These are phyloP conservation scores for Chenopodium suecicum DNA, from an alignment of 148 eudicot genomes.

Conservation along the genomic window DNA sequence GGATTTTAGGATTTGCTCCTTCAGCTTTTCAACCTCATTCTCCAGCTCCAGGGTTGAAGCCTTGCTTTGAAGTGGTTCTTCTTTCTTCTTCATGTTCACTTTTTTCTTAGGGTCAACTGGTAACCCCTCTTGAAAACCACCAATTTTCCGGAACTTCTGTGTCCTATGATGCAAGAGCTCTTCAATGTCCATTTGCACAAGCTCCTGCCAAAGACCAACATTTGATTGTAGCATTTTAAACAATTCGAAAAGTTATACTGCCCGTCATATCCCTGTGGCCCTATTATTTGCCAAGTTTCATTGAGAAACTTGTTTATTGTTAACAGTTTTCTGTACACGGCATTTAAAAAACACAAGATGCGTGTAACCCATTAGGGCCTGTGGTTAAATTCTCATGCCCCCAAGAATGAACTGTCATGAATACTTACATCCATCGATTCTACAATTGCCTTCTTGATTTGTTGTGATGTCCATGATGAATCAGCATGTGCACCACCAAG, in stretches of 20 bases:
- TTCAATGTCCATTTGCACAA: conserved; percentile 59
- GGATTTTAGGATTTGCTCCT: conserved; percentile 59
- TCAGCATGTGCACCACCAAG: conserved; percentile 92
- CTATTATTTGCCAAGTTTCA: background rate
- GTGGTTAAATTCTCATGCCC: background rate
- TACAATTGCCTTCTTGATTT: conserved; percentile 62
- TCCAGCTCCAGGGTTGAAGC: conserved; percentile 51
- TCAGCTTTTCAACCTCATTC: conserved; percentile 68
- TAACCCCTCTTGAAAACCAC: conserved; percentile 62
- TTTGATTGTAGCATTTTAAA: background rate
- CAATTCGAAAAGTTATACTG: too few relatives aligned
- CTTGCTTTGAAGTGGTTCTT: conserved; percentile 45
- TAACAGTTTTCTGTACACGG: too few relatives aligned
- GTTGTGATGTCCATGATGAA: conserved; percentile 84
- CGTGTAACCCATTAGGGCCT: too few relatives aligned
- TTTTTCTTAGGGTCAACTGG: conserved; percentile 60
- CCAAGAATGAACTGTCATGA: background rate
- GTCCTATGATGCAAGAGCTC: conserved; percentile 63
- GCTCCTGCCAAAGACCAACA: conserved; percentile 54
- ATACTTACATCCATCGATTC: conserved; percentile 84
- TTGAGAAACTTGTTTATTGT: background rate
- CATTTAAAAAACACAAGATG: too few relatives aligned
- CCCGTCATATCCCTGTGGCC: background rate
- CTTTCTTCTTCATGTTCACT: conserved; percentile 68
- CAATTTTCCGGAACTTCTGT: conserved; percentile 74